phyloP scores from a whole-genome alignment of 768 basidiomycete species.

The Tricholoma matsutake region DNA sequence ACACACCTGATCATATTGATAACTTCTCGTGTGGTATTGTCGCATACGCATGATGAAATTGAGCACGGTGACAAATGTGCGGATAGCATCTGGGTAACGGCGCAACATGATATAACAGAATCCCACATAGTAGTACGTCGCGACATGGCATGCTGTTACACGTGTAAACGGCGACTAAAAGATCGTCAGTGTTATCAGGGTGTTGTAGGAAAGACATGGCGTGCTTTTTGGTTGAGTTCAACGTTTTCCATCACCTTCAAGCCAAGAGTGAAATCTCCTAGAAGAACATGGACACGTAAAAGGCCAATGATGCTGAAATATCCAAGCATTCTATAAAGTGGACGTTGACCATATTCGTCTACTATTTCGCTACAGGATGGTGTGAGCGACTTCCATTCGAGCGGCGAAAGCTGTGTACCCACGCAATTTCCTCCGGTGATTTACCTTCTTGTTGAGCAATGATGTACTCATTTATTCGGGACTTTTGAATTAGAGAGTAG shows the following conservation, averaged over 20 bases:
- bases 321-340: constrained; percentile 91
- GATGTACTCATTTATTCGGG: constrained; percentile 91
- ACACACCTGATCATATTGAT: constrained; percentile 90
- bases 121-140: constrained; percentile 93
- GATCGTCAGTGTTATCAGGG: constrained; percentile 10
- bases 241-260: constrained; percentile 94
- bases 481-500: constrained; percentile 98
- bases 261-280: constrained; percentile 94
- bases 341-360: constrained; percentile 88
- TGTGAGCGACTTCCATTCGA: not conserved
- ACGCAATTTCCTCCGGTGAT: constrained; percentile 81
- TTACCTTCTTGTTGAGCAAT: constrained; percentile 78
- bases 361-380: constrained; percentile 59
- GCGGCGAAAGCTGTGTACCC: constrained; percentile 27
- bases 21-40: constrained; percentile 94
- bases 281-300: constrained; percentile 90
- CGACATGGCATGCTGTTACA: constrained; percentile 95
- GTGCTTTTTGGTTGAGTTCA: constrained; percentile 85
- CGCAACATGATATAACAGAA: constrained; percentile 96
- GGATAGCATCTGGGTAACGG: constrained; percentile 93
- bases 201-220: not conserved
- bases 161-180: constrained; percentile 82
- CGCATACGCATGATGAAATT: constrained; percentile 97
- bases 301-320: constrained; percentile 97
- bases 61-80: constrained; percentile 86